A percentile compares a stretch with the other conserved stretches of the same genome.
phyloP scores from a whole-genome alignment of 805 yeast genomes.

The Lipomyces oligophaga region DNA sequence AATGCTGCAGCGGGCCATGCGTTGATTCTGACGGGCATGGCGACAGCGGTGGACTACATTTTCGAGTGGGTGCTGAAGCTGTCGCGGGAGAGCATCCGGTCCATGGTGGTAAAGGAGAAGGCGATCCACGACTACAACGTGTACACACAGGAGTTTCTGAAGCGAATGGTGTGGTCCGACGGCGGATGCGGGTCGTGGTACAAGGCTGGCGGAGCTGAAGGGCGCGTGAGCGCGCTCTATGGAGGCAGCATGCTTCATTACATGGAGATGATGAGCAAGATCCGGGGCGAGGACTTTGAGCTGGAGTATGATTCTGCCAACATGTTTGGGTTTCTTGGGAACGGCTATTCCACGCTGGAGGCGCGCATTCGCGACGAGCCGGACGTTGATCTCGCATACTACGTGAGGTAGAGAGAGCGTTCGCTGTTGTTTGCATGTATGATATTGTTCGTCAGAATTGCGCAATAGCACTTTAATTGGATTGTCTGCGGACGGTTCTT shows the following conservation, averaged over 20 bases:
- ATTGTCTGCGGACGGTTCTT: too few relatives aligned
- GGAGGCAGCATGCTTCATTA: constrained; percentile 24
- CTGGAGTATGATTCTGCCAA: constrained; percentile 7
- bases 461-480: too few relatives aligned
- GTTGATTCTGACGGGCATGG: constrained; percentile 12
- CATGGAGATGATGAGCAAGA: constrained; percentile 12
- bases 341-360: constrained; percentile 15
- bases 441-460: neutral
- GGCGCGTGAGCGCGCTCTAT: constrained; percentile 19
- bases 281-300: constrained; percentile 26
- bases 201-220: constrained; percentile 14
- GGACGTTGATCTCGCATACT: constrained; percentile 12
- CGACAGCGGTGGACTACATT: constrained; percentile 16
- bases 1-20: constrained; percentile 22
- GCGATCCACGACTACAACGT: constrained; percentile 13
- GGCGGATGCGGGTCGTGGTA: constrained; percentile 19
- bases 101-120: constrained; percentile 10
- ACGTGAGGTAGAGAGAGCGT: neutral
- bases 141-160: constrained; percentile 13
- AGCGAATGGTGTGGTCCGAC: constrained; percentile 15
- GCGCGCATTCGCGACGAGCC: too few relatives aligned
- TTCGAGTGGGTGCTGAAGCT: constrained; percentile 15
- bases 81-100: constrained; percentile 11
- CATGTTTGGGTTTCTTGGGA: constrained; percentile 14
- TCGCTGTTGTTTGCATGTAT: neutral